Evolutionary conservation across 2,329 filamentous ascomycete genomes (phyloP).

Genomic region (Trichophyton rubrum): DNA sequence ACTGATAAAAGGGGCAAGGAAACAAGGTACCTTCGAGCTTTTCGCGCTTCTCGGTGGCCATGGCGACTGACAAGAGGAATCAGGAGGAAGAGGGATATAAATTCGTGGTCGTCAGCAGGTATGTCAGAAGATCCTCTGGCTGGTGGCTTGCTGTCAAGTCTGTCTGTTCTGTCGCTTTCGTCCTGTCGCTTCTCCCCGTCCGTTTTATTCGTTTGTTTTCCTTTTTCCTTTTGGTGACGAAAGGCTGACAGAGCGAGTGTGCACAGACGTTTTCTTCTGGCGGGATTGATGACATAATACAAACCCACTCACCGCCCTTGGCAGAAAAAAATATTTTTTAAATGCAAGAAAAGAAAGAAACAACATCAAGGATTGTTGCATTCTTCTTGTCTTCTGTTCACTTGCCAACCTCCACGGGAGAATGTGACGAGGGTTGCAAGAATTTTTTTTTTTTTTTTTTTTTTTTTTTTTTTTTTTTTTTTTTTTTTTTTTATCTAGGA

Average conservation of each 20-base stretch:
- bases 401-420: background rate
- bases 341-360: too few relatives aligned
- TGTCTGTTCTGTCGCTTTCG: background rate
- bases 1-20: constrained; percentile 7
- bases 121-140: background rate
- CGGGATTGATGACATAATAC: constrained; percentile 2
- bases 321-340: background rate
- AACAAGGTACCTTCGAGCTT: constrained; percentile 56
- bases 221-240: constrained; percentile 1
- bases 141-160: background rate
- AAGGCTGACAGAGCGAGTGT: background rate
- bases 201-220: background rate
- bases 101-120: background rate
- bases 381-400: background rate
- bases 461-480: too few relatives aligned
- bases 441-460: too few relatives aligned
- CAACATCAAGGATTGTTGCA: background rate
- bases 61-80: constrained; percentile 14
- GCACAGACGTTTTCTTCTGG: background rate
- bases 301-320: constrained; percentile 18
- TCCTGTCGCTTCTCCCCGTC: background rate
- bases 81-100: background rate
- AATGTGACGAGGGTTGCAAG: too few relatives aligned
- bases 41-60: constrained; percentile 47
- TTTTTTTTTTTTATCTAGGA: constrained; percentile 13